phyloP scores from a whole-genome alignment of 73 alveolate genomes.

The Symbiodinium pilosum region DNA sequence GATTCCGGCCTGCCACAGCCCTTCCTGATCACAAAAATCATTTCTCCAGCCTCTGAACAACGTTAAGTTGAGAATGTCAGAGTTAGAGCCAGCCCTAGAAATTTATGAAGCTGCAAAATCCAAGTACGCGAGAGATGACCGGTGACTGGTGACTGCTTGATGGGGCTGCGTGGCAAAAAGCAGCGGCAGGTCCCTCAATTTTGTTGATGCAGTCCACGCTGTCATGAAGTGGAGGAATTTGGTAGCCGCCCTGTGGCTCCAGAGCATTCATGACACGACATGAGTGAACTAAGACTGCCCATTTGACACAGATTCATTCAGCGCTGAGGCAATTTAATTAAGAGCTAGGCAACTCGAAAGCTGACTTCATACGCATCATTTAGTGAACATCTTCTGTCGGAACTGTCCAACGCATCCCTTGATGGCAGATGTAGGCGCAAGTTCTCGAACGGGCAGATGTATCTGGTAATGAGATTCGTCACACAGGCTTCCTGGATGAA shows the following conservation, averaged over 20 bases:
- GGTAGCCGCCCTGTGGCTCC: not conserved
- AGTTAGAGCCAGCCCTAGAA: too few relatives aligned
- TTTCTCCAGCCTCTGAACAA: too few relatives aligned
- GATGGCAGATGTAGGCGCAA: not conserved
- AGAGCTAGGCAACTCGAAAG: too few relatives aligned
- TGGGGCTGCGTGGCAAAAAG: not conserved
- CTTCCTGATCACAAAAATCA: not conserved
- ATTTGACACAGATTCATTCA: too few relatives aligned
- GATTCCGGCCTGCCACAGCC: not conserved
- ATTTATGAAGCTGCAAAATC: too few relatives aligned
- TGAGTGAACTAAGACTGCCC: too few relatives aligned
- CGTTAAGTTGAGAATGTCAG: too few relatives aligned
- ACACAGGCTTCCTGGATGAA: slow-evolving; percentile 1
- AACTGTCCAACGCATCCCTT: not conserved
- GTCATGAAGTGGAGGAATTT: too few relatives aligned
- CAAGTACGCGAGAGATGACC: too few relatives aligned
- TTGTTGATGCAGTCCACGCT: too few relatives aligned
- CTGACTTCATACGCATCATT: too few relatives aligned
- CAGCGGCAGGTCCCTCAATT: not conserved
- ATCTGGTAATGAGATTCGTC: not conserved
- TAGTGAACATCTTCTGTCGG: not conserved
- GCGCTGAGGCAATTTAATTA: too few relatives aligned
- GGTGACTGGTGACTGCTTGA: not conserved
- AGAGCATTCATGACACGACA: not conserved
- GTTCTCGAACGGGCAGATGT: not conserved